Base-by-base conservation (phyloP, 352 stramenopile species). In the Pythium grandisporangium region DNA sequence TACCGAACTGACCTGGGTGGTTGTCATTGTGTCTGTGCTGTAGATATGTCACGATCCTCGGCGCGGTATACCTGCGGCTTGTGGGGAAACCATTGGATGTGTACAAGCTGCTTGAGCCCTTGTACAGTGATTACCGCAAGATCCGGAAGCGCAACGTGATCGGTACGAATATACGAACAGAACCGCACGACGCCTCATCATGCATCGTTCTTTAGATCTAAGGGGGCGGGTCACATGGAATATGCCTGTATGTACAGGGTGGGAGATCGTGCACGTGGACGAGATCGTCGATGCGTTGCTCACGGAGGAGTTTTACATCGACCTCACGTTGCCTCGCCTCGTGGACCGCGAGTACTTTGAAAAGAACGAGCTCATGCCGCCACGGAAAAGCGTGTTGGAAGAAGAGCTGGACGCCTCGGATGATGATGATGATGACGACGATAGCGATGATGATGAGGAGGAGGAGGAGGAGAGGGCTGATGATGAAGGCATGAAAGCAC, bases 41-140 rank as follows among this genome's bases (percentile, higher is more conserved):
- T 50, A 81, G 66, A 50, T 99, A 99, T 64, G 70, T 99, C 37
- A 84, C 90, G 32, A 74, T 93, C 10, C 63, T 99, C 10, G 96
- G 95, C 3, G 91, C 91, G 2, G 97, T 99, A 49, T 99, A 99
- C 59, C 39, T 99, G 42, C 67, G 96, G 12, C 70, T 99, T n/a
- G 90, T 95, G 35, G 96, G 93, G 10, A 78, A 82, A 37, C 83
- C 96, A 2, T 42, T 72, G 2, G 90, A 98, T 21, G 89, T 98
- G 26, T 97, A 97, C 58, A 60, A 69, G 29, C 80, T 97, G 37
- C 58, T 99, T 19, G 95, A 99, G 68, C 89, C 94, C 7, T 64
- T 99, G 22, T 97, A 97, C 40, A 92, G 67, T 48, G 95, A 99
- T 60, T 98, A 97, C 74, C 83, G 88, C 30, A 98, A 98, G 61